A percentile compares a stretch with the other conserved stretches of the same genome.
Conservation (phyloP, 805 yeast genomes). For the Kodamaea jinghongensis region DNA sequence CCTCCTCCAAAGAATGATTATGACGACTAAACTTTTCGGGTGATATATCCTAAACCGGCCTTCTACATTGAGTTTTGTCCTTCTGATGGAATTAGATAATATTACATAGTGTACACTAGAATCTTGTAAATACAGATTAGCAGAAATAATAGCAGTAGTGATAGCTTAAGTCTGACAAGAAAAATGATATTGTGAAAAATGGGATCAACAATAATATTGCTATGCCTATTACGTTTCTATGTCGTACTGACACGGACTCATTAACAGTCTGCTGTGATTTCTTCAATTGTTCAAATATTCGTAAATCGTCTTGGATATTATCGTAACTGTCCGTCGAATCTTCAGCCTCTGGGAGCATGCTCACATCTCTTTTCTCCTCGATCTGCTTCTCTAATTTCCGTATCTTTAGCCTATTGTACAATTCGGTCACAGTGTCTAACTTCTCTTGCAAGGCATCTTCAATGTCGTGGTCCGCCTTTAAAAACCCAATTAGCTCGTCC, state of each 20-base stretch:
- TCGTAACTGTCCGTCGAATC: too few species aligned
- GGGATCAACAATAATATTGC: conserved; percentile 9
- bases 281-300: conserved; percentile 4
- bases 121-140: conserved; percentile 11
- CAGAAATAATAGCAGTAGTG: conserved; percentile 43
- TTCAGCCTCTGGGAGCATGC: too few species aligned
- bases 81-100: conserved; percentile 1
- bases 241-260: neutral
- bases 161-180: conserved; percentile 32
- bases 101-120: conserved; percentile 11
- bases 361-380: neutral
- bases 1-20: conserved; percentile 88
- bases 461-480: conserved; percentile 3
- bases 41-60: too few species aligned
- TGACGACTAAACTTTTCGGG: conserved; percentile 42
- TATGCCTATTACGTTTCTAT: neutral
- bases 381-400: neutral
- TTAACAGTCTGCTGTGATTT: neutral
- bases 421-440: conserved; percentile 4
- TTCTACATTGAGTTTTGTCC: too few species aligned
- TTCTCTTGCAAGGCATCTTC: conserved; percentile 5
- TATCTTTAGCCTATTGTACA: conserved; percentile 3
- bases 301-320: neutral
- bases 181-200: conserved; percentile 21
- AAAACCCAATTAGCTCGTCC: conserved; percentile 8